Conservation (phyloP, 1,139 yeast species). For the Kazachstania sp. region DNA sequence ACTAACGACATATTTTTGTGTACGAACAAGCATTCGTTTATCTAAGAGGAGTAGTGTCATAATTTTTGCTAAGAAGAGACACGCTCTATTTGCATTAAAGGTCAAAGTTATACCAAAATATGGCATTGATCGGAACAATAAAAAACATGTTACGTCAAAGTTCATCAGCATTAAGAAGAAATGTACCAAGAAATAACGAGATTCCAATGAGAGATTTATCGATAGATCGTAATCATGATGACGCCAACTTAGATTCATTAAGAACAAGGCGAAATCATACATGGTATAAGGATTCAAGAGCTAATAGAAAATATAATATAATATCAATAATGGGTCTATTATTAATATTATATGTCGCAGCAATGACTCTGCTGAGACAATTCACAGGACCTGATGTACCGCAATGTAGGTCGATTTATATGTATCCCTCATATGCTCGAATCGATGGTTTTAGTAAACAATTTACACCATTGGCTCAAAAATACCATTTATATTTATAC, state of each 20-base stretch:
- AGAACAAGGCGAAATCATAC: neutral
- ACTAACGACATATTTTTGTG: too few species aligned
- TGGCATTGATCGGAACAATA: neutral
- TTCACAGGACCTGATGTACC: constrained; percentile 37
- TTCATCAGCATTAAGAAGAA: constrained; percentile 1
- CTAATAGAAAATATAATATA: neutral
- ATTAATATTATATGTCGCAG: constrained; percentile 8
- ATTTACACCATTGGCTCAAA: constrained; percentile 66
- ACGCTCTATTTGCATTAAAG: neutral
- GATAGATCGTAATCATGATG: neutral
- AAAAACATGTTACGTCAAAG: neutral
- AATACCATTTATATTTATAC: constrained; percentile 73
- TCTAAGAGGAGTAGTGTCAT: too few species aligned
- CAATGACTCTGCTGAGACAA: constrained; percentile 9
- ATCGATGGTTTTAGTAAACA: constrained; percentile 61
- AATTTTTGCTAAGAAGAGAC: too few species aligned
- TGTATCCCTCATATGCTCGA: constrained; percentile 73
- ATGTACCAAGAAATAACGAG: neutral
- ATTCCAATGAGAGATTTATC: neutral
- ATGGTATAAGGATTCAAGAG: neutral
- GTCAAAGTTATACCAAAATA: neutral
- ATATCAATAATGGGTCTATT: constrained; percentile 14
- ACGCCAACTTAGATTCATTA: neutral
- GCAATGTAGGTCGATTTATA: constrained; percentile 51
- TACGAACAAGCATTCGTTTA: too few species aligned